A percentile compares a stretch with the other conserved stretches of the same genome.
These are phyloP conservation scores for Talaromyces sp. DNA, from an alignment of 2,329 filamentous ascomycete genomes.

Conservation along the genomic window DNA sequence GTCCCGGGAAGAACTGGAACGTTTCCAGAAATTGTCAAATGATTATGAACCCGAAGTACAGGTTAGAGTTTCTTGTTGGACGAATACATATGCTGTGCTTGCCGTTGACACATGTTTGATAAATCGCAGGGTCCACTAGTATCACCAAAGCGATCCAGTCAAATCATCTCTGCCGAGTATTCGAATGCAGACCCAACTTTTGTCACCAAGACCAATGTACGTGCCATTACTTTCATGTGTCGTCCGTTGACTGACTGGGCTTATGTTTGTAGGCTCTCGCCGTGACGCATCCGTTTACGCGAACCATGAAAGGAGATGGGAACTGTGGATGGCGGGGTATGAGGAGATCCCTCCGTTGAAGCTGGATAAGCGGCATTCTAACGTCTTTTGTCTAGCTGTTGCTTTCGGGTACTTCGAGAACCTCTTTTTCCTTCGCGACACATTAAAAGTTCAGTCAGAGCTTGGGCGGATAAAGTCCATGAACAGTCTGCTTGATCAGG, in stretches of 20 bases:
- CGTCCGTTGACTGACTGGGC: constrained; percentile 4
- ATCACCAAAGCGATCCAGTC: constrained; percentile 69
- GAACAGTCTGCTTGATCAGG: constrained; percentile 62
- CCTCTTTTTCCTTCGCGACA: constrained; percentile 63
- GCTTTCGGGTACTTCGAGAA: constrained; percentile 91
- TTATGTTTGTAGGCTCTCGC: constrained; percentile 61
- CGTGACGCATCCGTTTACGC: constrained; percentile 78
- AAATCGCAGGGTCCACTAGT: constrained; percentile 71
- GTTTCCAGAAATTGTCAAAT: constrained; percentile 58
- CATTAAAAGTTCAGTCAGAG: constrained; percentile 63
- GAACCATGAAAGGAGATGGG: constrained; percentile 83
- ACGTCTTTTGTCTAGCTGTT: constrained; percentile 57
- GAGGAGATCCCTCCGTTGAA: constrained; percentile 28
- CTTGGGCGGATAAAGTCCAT: constrained; percentile 65
- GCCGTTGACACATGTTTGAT: constrained; percentile 21
- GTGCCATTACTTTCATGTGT: background rate
- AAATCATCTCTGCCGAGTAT: constrained; percentile 76
- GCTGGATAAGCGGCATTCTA: constrained; percentile 11
- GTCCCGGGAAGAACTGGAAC: constrained; percentile 52
- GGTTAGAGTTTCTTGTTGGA: constrained; percentile 39
- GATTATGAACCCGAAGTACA: constrained; percentile 55
- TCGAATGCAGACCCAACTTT: constrained; percentile 80
- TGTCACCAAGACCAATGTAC: constrained; percentile 78
- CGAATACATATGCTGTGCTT: background rate
- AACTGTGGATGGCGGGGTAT: constrained; percentile 97